Base-by-base conservation (phyloP, 768 basidiomycete species). In the Postia placenta region DNA sequence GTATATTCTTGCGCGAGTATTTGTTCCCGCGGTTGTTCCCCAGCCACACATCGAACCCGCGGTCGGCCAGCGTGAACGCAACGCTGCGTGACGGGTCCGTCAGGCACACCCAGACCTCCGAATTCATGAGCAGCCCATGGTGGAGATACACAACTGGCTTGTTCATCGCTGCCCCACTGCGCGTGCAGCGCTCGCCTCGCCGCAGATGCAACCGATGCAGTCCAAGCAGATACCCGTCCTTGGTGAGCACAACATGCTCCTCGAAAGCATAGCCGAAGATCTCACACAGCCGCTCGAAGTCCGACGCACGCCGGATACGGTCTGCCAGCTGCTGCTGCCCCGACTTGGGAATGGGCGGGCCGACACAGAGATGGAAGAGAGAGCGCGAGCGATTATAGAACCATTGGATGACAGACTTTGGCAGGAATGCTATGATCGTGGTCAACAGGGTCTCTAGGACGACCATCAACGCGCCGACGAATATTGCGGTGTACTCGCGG, bases 1-100 rank as follows among this genome's bases (percentile, higher is more conserved):
- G 78, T 35, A 88, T 76, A 2, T 79, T 85, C 60, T 92, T 92
- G 60, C 86, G 88, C 24, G 88, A 91, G 60, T 92, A 92, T 60
- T 92, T 92, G 71, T 92, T 92, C 4, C 89, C 89, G 49, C 85
- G 79, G 60, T 87, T 87, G 60, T 87, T 88, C 5, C 89, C 83
- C 2, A 91, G 69, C 89, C 89, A 92, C 26, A 92, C 88, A 50
- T 92, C 89, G 57, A 82, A 92, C 6, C 90, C 89, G 56, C 76
- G 74, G 64, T 91, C 87, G 19, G 74, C 89, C 28, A 92, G 79
- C 35, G 85, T 81, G 57, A 92, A 90, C 0, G 90, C 85, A 30
- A 92, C 60, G 45, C 77, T 78, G 17, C 88, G 81, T 26, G 78
- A 71, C 14, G 78, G 71, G 40, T 78, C 70, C 0, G 88, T 92